phyloP scores from a whole-genome alignment of 768 basidiomycete species.

The Lentinus brumalis region DNA sequence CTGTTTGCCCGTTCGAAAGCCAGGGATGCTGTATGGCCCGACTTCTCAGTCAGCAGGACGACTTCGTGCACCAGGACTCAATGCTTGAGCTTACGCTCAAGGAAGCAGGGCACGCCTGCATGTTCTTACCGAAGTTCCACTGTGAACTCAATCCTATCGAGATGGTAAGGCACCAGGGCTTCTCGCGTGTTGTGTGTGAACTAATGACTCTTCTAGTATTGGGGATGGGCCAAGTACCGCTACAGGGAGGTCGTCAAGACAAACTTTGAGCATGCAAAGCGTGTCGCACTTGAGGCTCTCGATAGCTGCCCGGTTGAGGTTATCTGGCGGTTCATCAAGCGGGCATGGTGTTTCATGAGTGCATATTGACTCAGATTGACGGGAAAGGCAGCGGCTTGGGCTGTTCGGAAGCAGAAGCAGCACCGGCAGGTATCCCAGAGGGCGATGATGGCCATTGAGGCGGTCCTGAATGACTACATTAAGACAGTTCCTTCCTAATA shows the following conservation, averaged over 20 bases:
- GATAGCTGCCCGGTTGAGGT: conserved; percentile 41
- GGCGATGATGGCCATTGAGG: conserved; percentile 39
- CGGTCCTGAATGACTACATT: conserved; percentile 26
- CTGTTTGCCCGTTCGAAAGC: conserved; percentile 26
- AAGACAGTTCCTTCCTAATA: background rate
- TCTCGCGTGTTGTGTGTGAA: background rate
- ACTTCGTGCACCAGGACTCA: conserved; percentile 40
- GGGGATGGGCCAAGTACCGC: conserved; percentile 40
- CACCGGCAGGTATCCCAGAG: conserved; percentile 26
- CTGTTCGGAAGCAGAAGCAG: conserved; percentile 37
- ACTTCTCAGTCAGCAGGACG: conserved; percentile 41
- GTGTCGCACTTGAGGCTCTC: conserved; percentile 28
- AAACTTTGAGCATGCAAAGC: conserved; percentile 36
- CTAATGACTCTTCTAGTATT: conserved; percentile 21
- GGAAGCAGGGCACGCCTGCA: conserved; percentile 36
- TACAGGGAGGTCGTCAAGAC: conserved; percentile 35
- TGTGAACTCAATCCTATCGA: conserved; percentile 52
- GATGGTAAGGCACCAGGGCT: conserved; percentile 31
- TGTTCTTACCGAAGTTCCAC: conserved; percentile 49
- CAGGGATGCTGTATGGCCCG: conserved; percentile 39
- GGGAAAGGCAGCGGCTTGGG: conserved; percentile 42
- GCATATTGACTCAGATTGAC: conserved; percentile 39
- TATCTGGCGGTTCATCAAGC: conserved; percentile 39
- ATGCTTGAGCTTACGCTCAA: conserved; percentile 36
- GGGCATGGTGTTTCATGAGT: conserved; percentile 38